A percentile compares a stretch with the other conserved stretches of the same genome.
phyloP scores from a whole-genome alignment of 1,284 basidiomycete genomes.

The Trametes pubescens region DNA sequence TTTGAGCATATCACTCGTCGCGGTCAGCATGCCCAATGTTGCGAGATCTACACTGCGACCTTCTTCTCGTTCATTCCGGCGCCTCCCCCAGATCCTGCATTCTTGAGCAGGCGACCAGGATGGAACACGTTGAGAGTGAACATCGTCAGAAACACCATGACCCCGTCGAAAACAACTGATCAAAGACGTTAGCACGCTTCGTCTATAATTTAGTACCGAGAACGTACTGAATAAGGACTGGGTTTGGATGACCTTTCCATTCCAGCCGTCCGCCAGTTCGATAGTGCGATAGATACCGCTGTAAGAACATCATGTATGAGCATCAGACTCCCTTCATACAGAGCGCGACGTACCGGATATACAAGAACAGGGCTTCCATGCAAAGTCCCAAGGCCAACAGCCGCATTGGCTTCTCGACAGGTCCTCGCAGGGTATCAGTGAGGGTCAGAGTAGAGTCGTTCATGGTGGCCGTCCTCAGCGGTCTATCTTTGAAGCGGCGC shows the following conservation, averaged over 20 bases:
- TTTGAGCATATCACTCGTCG: neutral
- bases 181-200: neutral
- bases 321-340: neutral
- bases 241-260: conserved; percentile 56
- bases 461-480: conserved; percentile 34
- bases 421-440: conserved; percentile 1
- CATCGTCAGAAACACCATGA: conserved; percentile 63
- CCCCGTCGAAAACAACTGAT: conserved; percentile 63
- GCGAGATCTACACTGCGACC: neutral
- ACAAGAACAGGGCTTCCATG: conserved; percentile 45
- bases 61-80: neutral
- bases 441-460: conserved; percentile 13
- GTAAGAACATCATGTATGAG: neutral
- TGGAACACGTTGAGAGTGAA: conserved; percentile 60
- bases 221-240: conserved; percentile 60
- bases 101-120: conserved; percentile 54
- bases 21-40: too few species aligned
- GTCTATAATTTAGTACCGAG: too few species aligned
- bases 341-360: conserved; percentile 43
- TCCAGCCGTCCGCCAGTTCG: conserved; percentile 61
- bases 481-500: conserved; percentile 48
- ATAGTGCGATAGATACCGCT: conserved; percentile 56
- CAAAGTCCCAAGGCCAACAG: conserved; percentile 42
- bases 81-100: neutral
- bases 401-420: conserved; percentile 36